Evolutionary conservation across 345 rosid species (phyloP).

Genomic region (Lumnitzera littorea): DNA sequence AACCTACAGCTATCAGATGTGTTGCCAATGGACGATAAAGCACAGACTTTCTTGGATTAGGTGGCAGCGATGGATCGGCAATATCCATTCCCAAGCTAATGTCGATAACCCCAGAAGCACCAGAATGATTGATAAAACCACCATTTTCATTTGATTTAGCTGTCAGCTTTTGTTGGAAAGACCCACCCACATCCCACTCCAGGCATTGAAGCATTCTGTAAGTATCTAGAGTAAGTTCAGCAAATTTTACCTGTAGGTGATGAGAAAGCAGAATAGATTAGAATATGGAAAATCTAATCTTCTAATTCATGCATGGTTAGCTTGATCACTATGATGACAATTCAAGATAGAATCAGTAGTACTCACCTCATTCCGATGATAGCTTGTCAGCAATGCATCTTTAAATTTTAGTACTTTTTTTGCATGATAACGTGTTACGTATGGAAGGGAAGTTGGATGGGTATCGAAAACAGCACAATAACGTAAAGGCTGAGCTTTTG

Average conservation of each 20-base stretch:
- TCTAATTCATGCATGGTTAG: too few relatives aligned
- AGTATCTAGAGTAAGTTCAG: conserved; percentile 84
- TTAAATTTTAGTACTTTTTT: conserved; percentile 69
- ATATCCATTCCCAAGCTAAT: conserved; percentile 61
- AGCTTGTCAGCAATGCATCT: conserved; percentile 80
- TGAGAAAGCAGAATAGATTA: conserved; percentile 9
- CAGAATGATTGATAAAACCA: conserved; percentile 55
- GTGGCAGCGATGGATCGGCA: conserved; percentile 68
- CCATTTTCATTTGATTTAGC: conserved; percentile 72
- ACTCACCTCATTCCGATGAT: conserved; percentile 76
- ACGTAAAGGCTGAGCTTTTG: conserved; percentile 64
- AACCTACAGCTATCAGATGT: conserved; percentile 85
- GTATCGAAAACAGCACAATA: conserved; percentile 60
- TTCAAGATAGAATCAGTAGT: not conserved
- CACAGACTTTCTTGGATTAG: conserved; percentile 85
- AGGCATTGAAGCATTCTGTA: conserved; percentile 91
- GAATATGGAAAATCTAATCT: not conserved
- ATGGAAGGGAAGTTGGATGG: conserved; percentile 67
- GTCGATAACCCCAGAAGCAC: conserved; percentile 76
- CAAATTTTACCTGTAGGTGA: conserved; percentile 74
- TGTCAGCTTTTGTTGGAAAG: conserved; percentile 52
- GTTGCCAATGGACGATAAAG: conserved; percentile 86
- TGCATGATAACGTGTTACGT: conserved; percentile 74
- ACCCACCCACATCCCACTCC: conserved; percentile 94
- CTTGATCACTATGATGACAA: not conserved